These are phyloP conservation scores for Asterionellopsis glacialis DNA, from an alignment of 108 stramenopile species.

Conservation along the genomic window DNA sequence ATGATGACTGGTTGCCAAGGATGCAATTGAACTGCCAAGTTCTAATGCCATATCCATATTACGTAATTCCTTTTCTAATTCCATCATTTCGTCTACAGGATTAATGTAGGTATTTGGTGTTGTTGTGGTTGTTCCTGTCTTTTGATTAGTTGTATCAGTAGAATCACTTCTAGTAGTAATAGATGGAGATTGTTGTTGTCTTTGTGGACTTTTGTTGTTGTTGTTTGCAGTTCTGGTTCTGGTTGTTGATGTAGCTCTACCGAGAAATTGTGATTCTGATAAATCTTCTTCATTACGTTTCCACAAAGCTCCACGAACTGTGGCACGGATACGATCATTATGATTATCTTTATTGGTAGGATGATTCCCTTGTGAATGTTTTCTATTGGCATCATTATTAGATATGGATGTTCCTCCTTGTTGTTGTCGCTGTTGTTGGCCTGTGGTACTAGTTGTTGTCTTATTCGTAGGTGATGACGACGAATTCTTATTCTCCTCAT, in stretches of 20 bases:
- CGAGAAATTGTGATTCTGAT: slow-evolving; percentile 78
- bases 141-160: not conserved
- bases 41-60: slow-evolving; percentile 81
- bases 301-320: slow-evolving; percentile 71
- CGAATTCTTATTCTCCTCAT: no score
- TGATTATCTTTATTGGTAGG: not conserved
- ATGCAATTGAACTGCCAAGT: slow-evolving; percentile 71
- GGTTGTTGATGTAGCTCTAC: slow-evolving; percentile 20
- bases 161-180: not conserved
- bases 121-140: slow-evolving; percentile 9
- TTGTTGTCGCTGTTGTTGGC: no score
- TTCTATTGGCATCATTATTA: no score
- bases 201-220: not conserved
- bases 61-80: slow-evolving; percentile 75
- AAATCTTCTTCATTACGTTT: slow-evolving; percentile 65
- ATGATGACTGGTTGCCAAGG: no score
- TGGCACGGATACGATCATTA: slow-evolving; percentile 69
- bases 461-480: slow-evolving; percentile 7
- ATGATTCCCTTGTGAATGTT: no score
- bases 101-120: slow-evolving; percentile 15
- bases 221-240: not conserved
- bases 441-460: no score
- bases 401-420: no score
- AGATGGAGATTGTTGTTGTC: slow-evolving; percentile 4
- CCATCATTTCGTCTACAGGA: slow-evolving; percentile 61